Base-by-base conservation (phyloP, 805 yeast genomes). In the Metschnikowia lachancei region DNA sequence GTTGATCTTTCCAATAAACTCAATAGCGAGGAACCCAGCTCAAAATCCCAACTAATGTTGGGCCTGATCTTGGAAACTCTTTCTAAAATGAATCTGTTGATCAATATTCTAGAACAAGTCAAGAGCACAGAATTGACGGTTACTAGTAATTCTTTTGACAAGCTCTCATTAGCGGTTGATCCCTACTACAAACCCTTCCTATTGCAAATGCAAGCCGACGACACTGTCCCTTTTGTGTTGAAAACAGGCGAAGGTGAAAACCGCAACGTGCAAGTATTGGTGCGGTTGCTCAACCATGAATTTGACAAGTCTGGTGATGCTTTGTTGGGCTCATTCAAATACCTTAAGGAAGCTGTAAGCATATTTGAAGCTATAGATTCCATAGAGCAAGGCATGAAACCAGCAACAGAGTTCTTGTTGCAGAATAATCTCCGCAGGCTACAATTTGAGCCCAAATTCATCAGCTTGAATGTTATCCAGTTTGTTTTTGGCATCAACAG, bases 81-180 rank as follows among this genome's bases (percentile, higher is more conserved):
- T 40, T 59, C 64, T 36, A 63, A 63, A 46, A 55, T 71, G 39
- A 62, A 63, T 22, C 59, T 61, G 37, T 50, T 71, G 39, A 63
- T 70, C 24, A 63, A 58, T 34, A 53, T 69, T n/a, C 51, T 69
- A 33, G 64, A 65, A 36, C 72, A 69, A 47, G 58, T 70, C 28
- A 53, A 57, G 36, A 57, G 60, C 18, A 60, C 60, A 28, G 57
- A 62, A 20, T 58, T 66, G 32, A 43, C 60, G 24, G 61, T 69
- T 3, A 44, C 59, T 11, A 53, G 61, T 24, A 65, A 62, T 36
- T 53, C 67, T 5, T 49, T 61, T 35, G 60, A 63, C 36, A 60
- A 59, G 24, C 61, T 72, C 3, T 56, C 57, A 6, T 61, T 72
- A 19, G 54, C 55, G 32, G 52, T 70, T 18, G 65, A 69, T 43